Percentiles rank a stretch among this genome's conserved stretches.
Evolutionary conservation across 805 yeast genomes (phyloP).

Genomic region (Sugiyamaella americana): DNA sequence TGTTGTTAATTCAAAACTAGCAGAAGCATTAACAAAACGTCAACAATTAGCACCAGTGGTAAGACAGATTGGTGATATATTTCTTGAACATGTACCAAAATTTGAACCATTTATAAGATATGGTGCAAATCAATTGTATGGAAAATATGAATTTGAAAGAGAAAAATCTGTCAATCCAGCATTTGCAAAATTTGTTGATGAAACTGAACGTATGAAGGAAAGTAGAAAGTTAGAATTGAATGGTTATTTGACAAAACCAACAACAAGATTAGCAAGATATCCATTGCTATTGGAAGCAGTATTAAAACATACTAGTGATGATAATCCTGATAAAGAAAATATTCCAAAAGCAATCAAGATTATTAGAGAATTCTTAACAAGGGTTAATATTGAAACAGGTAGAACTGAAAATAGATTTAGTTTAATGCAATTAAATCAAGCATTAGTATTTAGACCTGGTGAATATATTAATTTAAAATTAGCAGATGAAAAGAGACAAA

Average conservation of each 20-base stretch:
- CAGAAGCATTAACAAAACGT: slow-evolving; percentile 82
- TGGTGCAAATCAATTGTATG: slow-evolving; percentile 92
- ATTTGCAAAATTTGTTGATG: slow-evolving; percentile 91
- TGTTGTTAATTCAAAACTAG: slow-evolving; percentile 72
- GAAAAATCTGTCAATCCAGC: slow-evolving; percentile 85
- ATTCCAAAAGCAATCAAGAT: slow-evolving; percentile 68
- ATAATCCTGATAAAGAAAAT: slow-evolving; percentile 62
- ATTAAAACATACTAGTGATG: slow-evolving; percentile 73
- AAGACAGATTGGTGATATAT: slow-evolving; percentile 78
- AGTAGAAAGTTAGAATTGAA: slow-evolving; percentile 85
- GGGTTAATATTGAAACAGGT: slow-evolving; percentile 85
- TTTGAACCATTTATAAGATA: slow-evolving; percentile 91
- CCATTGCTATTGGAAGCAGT: slow-evolving; percentile 79
- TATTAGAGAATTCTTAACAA: slow-evolving; percentile 65
- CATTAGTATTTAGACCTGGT: slow-evolving; percentile 71
- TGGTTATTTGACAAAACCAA: slow-evolving; percentile 90
- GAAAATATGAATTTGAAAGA: slow-evolving; percentile 90
- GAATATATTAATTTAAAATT: slow-evolving; percentile 83
- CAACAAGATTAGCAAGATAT: slow-evolving; percentile 92
- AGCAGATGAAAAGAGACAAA: slow-evolving; percentile 71
- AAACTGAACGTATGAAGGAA: slow-evolving; percentile 78
- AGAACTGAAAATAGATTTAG: slow-evolving; percentile 90
- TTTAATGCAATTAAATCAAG: slow-evolving; percentile 77
- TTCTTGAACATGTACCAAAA: slow-evolving; percentile 73
- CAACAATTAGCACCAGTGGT: slow-evolving; percentile 84